Evolutionary conservation across 306 rosid species (phyloP).

Genomic region (Castanopsis chinensis): DNA sequence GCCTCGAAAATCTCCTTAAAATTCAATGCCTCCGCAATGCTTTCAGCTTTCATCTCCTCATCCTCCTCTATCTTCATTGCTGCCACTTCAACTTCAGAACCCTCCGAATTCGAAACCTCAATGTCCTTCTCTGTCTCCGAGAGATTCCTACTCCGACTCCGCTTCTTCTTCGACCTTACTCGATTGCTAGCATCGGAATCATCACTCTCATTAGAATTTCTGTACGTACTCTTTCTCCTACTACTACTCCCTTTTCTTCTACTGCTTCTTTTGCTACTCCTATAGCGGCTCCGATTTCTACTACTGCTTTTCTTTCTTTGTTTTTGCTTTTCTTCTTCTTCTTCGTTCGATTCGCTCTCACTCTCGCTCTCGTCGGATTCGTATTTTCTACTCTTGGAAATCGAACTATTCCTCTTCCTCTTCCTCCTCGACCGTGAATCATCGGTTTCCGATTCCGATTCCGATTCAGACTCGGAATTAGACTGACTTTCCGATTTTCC

Average conservation of each 20-base stretch:
- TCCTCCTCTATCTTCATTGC: conserved; percentile 37
- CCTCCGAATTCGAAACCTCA: conserved; percentile 41
- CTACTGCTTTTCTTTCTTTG: conserved; percentile 40
- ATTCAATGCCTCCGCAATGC: conserved; percentile 51
- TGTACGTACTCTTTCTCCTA: conserved; percentile 36
- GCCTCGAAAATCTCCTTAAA: conserved; percentile 71
- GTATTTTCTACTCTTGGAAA: conserved; percentile 37
- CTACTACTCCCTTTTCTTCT: conserved; percentile 31
- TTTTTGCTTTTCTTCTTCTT: conserved; percentile 45
- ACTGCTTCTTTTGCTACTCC: conserved; percentile 26
- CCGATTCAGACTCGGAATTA: conserved; percentile 30
- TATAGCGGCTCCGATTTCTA: conserved; percentile 20
- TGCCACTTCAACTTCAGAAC: conserved; percentile 40
- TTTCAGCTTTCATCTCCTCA: conserved; percentile 25
- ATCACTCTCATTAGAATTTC: conserved; percentile 52
- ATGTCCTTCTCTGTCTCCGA: conserved; percentile 14
- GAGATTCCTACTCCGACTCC: conserved; percentile 1
- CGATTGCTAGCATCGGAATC: conserved; percentile 36
- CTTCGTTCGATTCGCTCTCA: conserved; percentile 40
- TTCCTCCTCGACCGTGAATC: conserved; percentile 44
- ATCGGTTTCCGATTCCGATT: conserved; percentile 37
- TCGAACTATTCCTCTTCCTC: conserved; percentile 23
- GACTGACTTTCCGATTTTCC: conserved; percentile 24
- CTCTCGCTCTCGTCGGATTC: conserved; percentile 12
- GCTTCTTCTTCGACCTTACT: conserved; percentile 35